Evolutionary conservation across 352 stramenopile species (phyloP), one percentile per base, ranked within the genome.

Genomic region (Aphanomyces invadans): DNA sequence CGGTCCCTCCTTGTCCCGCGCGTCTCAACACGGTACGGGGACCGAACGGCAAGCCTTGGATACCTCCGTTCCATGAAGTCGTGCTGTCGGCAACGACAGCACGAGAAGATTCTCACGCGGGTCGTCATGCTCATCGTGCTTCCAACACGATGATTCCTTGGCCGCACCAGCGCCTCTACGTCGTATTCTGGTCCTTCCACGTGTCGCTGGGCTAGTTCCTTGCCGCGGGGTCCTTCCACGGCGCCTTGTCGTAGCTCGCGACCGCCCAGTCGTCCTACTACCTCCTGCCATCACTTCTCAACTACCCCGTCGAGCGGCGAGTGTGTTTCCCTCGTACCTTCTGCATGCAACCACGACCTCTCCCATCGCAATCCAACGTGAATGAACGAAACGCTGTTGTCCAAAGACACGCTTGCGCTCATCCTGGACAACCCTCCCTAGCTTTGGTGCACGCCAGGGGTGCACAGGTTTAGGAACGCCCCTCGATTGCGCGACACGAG

Each of bases 401-500:
- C 44, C 19, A 74, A 84, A 44, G 76, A 87, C 42, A 74, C 81
- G 23, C 77, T 83, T 44, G 76, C 79, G 9, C 74, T 90, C 26
- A 88, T 79, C 63, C 80, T 90, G 70, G 76, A 79, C 51, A 88
- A 88, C 39, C 79, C 82, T 0, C 71, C 62, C n/a, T 70, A 66
- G 3, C 89, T 89, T 60, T 69, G 79, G 4, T 88, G 84, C 68
- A 64, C 78, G 42, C 78, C 81, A 2, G 80, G 81, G 3, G 88
- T 90, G 81, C 96, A 96, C 69, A 76, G 85, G 45, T 95, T 87
- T 61, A 52, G 96, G 7, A 90, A 95, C 55, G 73, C 95, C 21
- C 85, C 87, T 51, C 74, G 19, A 78, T 96, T 67, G 90, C 83
- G 7, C 69, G 76, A 44, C 79, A 80, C 32, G 79, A 95, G 73